Evolutionary conservation across 106 monocot species (phyloP).

Genomic region (Cymbidium sinense): DNA sequence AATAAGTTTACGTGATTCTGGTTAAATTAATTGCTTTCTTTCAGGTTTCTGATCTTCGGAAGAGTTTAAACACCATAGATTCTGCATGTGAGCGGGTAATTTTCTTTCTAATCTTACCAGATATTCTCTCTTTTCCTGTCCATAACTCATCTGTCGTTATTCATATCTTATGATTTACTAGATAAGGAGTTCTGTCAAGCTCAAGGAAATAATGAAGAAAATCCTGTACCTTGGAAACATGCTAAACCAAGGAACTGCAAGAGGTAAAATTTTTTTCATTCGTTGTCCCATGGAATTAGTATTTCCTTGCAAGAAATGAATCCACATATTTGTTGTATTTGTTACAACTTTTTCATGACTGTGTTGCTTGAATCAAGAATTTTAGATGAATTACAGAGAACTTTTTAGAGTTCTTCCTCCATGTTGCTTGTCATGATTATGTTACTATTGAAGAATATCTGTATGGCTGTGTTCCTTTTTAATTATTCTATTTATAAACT

Average conservation of each 20-base stretch:
- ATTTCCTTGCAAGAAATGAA: not conserved
- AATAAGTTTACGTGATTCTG: not conserved
- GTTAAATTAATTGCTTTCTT: constrained; percentile 1
- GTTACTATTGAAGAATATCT: not conserved
- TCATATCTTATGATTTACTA: constrained; percentile 14
- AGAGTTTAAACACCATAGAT: constrained; percentile 43
- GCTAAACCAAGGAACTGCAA: constrained; percentile 80
- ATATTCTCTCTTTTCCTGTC: not conserved
- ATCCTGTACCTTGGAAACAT: constrained; percentile 66
- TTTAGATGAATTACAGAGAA: not conserved
- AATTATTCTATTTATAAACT: not conserved
- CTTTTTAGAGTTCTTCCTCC: not conserved
- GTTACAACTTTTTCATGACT: not conserved
- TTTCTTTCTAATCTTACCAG: not conserved
- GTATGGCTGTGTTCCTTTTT: not conserved
- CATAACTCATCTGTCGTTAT: not conserved
- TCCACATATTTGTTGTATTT: not conserved
- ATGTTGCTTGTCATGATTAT: not conserved
- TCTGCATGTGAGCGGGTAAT: constrained; percentile 53
- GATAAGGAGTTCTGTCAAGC: constrained; percentile 55
- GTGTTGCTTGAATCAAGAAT: not conserved
- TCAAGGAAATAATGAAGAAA: constrained; percentile 82
- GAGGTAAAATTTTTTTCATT: constrained; percentile 34
- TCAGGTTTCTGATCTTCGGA: constrained; percentile 64
- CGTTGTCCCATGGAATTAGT: not conserved